A percentile compares a stretch with the other conserved stretches of the same genome.
Conservation (phyloP, 495 filamentous ascomycete genomes). For the Cercophora sp. region DNA sequence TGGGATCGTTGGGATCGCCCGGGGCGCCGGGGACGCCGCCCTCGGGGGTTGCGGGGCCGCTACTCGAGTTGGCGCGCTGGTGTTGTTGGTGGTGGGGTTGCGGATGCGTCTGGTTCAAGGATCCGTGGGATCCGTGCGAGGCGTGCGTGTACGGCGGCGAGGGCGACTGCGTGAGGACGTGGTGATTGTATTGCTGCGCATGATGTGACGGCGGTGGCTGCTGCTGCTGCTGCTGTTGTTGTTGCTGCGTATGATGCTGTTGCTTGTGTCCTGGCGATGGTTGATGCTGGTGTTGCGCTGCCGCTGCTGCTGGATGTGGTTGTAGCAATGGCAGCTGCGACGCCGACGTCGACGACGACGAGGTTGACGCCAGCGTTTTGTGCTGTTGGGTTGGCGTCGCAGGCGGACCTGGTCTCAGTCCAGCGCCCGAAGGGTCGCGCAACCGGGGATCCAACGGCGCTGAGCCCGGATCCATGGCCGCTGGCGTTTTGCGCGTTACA, state of each 20-base stretch:
- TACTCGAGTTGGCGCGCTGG: constrained; percentile 4
- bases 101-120: constrained; percentile 3
- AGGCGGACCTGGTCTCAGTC: constrained; percentile 4
- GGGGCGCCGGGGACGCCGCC: constrained; percentile 19
- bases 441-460: constrained; percentile 21
- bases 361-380: neutral
- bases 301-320: neutral
- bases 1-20: constrained; percentile 53
- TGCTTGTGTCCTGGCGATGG: neutral
- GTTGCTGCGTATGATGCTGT: constrained; percentile 6
- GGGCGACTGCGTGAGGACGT: constrained; percentile 4
- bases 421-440: constrained; percentile 3
- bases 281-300: constrained; percentile 5
- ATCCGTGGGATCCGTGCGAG: constrained; percentile 3
- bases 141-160: constrained; percentile 7
- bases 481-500: neutral
- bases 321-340: neutral
- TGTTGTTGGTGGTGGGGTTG: constrained; percentile 11
- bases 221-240: constrained; percentile 7
- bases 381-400: constrained; percentile 4
- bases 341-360: neutral
- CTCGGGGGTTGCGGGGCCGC: constrained; percentile 12
- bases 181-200: neutral
- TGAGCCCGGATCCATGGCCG: constrained; percentile 14
- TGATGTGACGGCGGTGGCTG: neutral